These are phyloP conservation scores for Chlorokybus atmophyticus DNA, from an alignment of 139 green algal species.

Conservation along the genomic window DNA sequence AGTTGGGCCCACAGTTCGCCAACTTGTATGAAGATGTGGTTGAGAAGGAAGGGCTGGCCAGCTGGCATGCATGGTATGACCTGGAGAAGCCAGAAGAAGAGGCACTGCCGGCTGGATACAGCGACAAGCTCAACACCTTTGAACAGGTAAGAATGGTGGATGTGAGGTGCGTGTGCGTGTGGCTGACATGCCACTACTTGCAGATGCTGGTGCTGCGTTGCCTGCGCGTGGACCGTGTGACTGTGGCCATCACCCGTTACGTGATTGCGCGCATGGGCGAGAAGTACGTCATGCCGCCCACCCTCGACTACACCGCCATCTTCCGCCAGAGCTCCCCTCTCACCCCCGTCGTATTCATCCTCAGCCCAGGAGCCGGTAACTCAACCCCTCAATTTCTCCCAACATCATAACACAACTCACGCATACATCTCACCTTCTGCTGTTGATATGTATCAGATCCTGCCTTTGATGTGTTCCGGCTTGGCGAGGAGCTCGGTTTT, in stretches of 20 bases:
- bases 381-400: too few relatives aligned
- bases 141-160: too few relatives aligned
- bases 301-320: conserved; percentile 61
- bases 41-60: conserved; percentile 31
- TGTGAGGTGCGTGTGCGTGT: too few relatives aligned
- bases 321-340: conserved; percentile 47
- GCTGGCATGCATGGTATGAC: conserved; percentile 57
- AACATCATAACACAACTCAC: too few relatives aligned
- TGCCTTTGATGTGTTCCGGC: conserved; percentile 73
- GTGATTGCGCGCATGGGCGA: conserved; percentile 50
- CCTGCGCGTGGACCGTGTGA: conserved; percentile 66
- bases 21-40: conserved; percentile 49
- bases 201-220: conserved; percentile 61
- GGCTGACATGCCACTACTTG: too few relatives aligned
- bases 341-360: conserved; percentile 77
- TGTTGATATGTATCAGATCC: too few relatives aligned
- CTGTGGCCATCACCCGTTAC: conserved; percentile 53
- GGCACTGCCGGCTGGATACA: conserved; percentile 41
- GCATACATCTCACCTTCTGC: too few relatives aligned
- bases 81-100: conserved; percentile 46
- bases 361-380: conserved; percentile 70
- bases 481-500: conserved; percentile 76
- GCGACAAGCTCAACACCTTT: conserved; percentile 44
- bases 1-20: conserved; percentile 39
- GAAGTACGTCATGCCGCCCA: conserved; percentile 53